phyloP scores from a whole-genome alignment of 495 filamentous ascomycete genomes.

The Lineolata rhizophorae region DNA sequence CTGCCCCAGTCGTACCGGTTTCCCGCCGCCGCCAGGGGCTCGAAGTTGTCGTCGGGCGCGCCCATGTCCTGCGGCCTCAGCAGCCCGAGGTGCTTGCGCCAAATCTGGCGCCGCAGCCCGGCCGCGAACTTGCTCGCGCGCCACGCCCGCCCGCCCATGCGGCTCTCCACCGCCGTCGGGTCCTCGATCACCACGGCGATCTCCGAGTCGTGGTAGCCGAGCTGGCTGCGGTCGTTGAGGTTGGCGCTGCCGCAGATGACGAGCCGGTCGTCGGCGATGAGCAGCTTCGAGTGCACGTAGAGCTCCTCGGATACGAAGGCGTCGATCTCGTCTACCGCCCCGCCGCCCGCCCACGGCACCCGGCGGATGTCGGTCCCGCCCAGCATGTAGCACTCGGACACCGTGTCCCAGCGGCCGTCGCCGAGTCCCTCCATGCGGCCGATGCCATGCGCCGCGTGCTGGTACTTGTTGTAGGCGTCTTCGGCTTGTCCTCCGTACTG shows the following conservation, averaged over 20 bases:
- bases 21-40: constrained; percentile 34
- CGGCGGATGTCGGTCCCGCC: constrained; percentile 49
- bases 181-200: constrained; percentile 72
- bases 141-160: constrained; percentile 51
- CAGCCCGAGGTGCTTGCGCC: constrained; percentile 79
- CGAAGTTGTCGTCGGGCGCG: constrained; percentile 45
- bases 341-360: constrained; percentile 56
- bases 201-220: constrained; percentile 66
- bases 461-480: constrained; percentile 35
- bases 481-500: constrained; percentile 4
- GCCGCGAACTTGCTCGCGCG: constrained; percentile 60
- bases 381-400: constrained; percentile 72
- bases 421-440: constrained; percentile 16
- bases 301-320: constrained; percentile 85
- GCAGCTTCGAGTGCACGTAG: constrained; percentile 83
- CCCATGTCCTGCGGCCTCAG: constrained; percentile 48
- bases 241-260: constrained; percentile 89
- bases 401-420: constrained; percentile 44
- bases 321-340: constrained; percentile 52
- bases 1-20: constrained; percentile 73
- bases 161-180: constrained; percentile 33
- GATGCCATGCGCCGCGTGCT: constrained; percentile 32
- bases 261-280: constrained; percentile 77
- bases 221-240: constrained; percentile 82
- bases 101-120: constrained; percentile 64